Evolutionary conservation across 192 early-diverging fungal genomes (phyloP).

Genomic region (Coemansia sp.): DNA sequence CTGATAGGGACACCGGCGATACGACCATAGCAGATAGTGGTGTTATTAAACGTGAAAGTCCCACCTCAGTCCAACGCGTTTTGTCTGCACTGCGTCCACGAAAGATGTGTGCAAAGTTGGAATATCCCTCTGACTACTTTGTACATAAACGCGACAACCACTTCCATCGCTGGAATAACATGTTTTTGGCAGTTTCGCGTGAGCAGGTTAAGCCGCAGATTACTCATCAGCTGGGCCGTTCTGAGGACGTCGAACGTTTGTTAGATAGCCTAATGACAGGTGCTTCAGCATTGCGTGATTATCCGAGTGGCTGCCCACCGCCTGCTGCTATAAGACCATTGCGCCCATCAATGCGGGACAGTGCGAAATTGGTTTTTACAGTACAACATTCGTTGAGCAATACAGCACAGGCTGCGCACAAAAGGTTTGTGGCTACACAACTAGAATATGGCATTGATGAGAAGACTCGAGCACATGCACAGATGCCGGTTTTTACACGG

Average conservation of each 20-base stretch:
- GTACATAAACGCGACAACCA: background rate
- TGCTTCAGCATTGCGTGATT: conserved; percentile 8
- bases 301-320: conserved; percentile 22
- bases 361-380: background rate
- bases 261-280: conserved; percentile 5
- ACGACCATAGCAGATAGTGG: background rate
- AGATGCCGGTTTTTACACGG: conserved; percentile 18
- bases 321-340: conserved; percentile 17
- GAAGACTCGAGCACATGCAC: background rate
- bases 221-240: background rate
- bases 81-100: background rate
- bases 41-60: no score
- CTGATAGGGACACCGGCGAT: no score
- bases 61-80: background rate
- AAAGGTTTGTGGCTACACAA: background rate
- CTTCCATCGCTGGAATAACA: background rate
- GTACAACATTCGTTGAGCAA: conserved; percentile 12
- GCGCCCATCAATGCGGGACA: conserved; percentile 8
- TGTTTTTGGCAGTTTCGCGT: background rate
- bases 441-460: conserved; percentile 27
- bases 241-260: background rate
- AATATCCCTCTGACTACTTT: conserved; percentile 3
- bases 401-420: background rate
- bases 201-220: background rate
- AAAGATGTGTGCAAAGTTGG: conserved; percentile 3